Base-by-base conservation (phyloP, 2,329 filamentous ascomycete species). In the Metarhizium guizhouense region DNA sequence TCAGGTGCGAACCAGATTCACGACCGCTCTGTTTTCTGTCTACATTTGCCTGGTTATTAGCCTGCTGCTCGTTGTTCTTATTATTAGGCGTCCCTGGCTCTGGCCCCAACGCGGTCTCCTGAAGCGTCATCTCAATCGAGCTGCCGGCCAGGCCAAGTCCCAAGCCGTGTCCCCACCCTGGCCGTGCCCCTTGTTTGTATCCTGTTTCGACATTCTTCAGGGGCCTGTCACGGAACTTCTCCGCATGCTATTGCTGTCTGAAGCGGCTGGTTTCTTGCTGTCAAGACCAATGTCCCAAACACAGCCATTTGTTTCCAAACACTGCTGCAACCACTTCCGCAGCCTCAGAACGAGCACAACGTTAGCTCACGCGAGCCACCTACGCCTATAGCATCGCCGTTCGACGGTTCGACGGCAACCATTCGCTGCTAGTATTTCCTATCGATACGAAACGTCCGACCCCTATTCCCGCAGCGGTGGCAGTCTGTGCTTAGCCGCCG, bases 141-240 rank as follows among this genome's bases (percentile, higher is more conserved):
- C 38, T 40, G 38, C 10, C 13, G 38, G 14, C 16, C 5, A 11
- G 11, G 11, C 45, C 6, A 30, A 14, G 25, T 3, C 45, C 45
- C 20, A 48, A 14, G 16, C 20, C 25, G 25, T 30, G 16, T 20
- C 45, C 14, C 45, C 45, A 30, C 45, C 25, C 25, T 20, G n/a
- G n/a, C 18, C 7, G 8, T n/a, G n/a, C 43, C 45, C 36, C 50
- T 43, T 43, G 50, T 32, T 25, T n/a, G 36, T 20, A 36, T 51
- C 49, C 52, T 32, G n/a, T 7, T 43, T 47, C 29, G 32, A 52
- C 40, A 20, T 16, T 48, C 14, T 34, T 55, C 54, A 55, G 54
- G 54, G 54, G 54, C 54, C 48, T 55, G 49, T 49, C n/a, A 32
- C 43, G 49, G 54, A 55, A 43, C 51, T 43, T 25, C 43, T 52